Evolutionary conservation across 2,329 filamentous ascomycete genomes (phyloP).

Genomic region (Epicoccum nigrum): DNA sequence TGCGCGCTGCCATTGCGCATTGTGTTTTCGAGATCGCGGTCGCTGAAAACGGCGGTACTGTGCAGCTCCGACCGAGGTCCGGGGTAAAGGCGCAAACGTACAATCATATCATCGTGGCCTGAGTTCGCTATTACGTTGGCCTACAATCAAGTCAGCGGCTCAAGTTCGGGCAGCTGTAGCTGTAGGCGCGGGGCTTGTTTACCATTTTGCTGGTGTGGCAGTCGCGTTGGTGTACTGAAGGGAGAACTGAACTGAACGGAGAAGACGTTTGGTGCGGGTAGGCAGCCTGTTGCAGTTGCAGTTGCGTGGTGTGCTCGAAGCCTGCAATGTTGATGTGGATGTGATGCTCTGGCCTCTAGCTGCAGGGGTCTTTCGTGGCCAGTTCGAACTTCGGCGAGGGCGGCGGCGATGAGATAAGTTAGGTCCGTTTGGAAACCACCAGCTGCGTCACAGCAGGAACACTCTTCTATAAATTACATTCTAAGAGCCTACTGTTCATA

Average conservation of each 20-base stretch:
- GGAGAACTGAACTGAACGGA: neutral
- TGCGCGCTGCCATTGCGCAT: conserved; percentile 23
- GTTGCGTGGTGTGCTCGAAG: conserved; percentile 25
- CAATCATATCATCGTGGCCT: conserved; percentile 99
- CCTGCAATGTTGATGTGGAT: conserved; percentile 38
- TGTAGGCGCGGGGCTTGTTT: conserved; percentile 16
- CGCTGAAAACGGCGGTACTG: neutral
- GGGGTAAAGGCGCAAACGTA: conserved; percentile 60
- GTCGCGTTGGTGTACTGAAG: neutral
- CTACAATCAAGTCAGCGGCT: conserved; percentile 52
- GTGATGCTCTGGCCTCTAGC: conserved; percentile 43
- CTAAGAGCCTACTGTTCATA: too few species aligned
- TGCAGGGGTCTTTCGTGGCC: conserved; percentile 34
- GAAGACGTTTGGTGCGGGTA: neutral
- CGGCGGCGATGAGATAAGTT: conserved; percentile 38
- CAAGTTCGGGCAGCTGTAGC: conserved; percentile 31
- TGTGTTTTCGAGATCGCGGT: neutral
- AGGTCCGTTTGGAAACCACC: conserved; percentile 24
- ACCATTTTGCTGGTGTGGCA: conserved; percentile 33
- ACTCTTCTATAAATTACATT: neutral
- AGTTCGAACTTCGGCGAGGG: conserved; percentile 23
- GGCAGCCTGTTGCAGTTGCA: conserved; percentile 9
- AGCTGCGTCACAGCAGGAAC: neutral
- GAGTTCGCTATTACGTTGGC: conserved; percentile 83
- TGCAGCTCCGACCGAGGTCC: neutral